Conservation (phyloP, 2,329 filamentous ascomycete genomes). For the Tolypocladium tropicale region DNA sequence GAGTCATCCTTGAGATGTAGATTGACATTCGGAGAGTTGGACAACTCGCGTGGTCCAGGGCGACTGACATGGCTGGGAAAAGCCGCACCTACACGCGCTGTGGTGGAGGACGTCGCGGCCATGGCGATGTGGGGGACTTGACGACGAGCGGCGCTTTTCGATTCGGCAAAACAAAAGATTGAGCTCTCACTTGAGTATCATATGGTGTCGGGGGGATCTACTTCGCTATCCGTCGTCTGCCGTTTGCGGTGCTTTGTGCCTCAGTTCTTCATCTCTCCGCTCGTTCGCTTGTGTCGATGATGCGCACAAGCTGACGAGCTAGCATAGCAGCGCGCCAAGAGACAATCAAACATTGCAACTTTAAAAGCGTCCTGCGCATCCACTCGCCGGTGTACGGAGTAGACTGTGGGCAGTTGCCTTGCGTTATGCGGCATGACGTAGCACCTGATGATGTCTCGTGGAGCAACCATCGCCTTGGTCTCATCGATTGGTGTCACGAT, state of each 20-base stretch:
- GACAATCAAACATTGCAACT: background rate
- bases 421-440: background rate
- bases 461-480: background rate
- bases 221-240: background rate
- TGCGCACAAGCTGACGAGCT: background rate
- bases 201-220: background rate
- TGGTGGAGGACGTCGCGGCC: background rate
- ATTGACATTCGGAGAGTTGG: background rate
- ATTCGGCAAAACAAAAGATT: background rate
- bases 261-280: background rate
- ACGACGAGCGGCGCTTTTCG: background rate
- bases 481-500: no score
- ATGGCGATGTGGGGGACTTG: background rate
- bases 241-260: background rate
- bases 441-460: background rate
- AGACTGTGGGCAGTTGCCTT: background rate
- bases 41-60: background rate
- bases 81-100: background rate
- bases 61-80: background rate
- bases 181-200: background rate
- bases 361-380: no score
- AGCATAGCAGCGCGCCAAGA: background rate
- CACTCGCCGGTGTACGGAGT: background rate
- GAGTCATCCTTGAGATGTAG: background rate
- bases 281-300: background rate